Conservation (phyloP, 2,329 filamentous ascomycete species). For the Scopulariopsis brevicaulis region DNA sequence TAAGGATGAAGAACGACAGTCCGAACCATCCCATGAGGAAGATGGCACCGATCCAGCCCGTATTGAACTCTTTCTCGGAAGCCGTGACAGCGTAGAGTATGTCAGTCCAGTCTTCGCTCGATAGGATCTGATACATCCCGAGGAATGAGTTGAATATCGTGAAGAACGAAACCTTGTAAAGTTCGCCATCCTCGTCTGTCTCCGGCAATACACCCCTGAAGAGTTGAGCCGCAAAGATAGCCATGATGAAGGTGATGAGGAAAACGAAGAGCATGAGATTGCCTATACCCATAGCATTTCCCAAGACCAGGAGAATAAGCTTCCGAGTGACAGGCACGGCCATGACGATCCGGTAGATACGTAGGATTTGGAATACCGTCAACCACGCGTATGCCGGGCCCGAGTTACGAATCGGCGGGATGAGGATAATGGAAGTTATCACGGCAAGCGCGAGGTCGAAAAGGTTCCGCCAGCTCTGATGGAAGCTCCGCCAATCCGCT, state of each 20-base stretch:
- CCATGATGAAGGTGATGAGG: slow-evolving; percentile 83
- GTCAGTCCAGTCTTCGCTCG: slow-evolving; percentile 89
- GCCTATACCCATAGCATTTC: slow-evolving; percentile 82
- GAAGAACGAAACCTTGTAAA: slow-evolving; percentile 65
- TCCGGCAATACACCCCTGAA: slow-evolving; percentile 76
- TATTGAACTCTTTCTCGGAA: slow-evolving; percentile 52
- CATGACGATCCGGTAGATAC: slow-evolving; percentile 84
- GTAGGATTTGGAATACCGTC: slow-evolving; percentile 83
- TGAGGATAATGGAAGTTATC: slow-evolving; percentile 72
- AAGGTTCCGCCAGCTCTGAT: slow-evolving; percentile 61
- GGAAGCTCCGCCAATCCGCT: slow-evolving; percentile 73
- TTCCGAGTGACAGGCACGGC: slow-evolving; percentile 79
- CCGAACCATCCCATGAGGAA: slow-evolving; percentile 97
- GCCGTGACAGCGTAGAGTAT: slow-evolving; percentile 76
- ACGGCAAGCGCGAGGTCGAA: slow-evolving; percentile 73
- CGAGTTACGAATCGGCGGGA: slow-evolving; percentile 67
- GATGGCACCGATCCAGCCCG: slow-evolving; percentile 84
- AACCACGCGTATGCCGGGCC: slow-evolving; percentile 74
- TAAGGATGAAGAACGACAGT: slow-evolving; percentile 82
- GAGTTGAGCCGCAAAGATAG: slow-evolving; percentile 86
- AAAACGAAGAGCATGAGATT: slow-evolving; percentile 97
- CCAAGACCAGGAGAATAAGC: slow-evolving; percentile 77
- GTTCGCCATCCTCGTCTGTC: slow-evolving; percentile 46
- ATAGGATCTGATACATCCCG: slow-evolving; percentile 95
- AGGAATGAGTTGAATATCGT: slow-evolving; percentile 94